phyloP scores from a whole-genome alignment of 306 rosid genomes.

The Fagus crenata region DNA sequence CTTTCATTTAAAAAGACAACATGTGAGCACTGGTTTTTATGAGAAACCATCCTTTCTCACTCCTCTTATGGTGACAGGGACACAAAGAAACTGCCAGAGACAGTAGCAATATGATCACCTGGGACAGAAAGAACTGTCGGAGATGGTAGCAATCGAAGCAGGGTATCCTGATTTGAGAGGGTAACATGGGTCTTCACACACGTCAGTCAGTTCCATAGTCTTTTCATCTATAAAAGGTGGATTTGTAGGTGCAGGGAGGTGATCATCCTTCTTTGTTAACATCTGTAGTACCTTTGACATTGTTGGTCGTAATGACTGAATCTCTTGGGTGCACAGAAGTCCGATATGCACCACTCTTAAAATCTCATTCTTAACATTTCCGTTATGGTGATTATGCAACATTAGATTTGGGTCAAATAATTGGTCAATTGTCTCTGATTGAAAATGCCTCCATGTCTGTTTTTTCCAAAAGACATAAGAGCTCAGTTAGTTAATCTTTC shows the following conservation, averaged over 20 bases:
- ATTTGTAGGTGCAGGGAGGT: constrained; percentile 67
- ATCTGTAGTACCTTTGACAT: constrained; percentile 77
- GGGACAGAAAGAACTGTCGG: constrained; percentile 70
- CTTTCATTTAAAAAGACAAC: background rate
- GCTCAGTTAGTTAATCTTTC: background rate
- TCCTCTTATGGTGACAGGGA: background rate
- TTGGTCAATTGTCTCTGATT: constrained; percentile 54
- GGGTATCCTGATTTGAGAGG: constrained; percentile 33
- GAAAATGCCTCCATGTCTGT: constrained; percentile 88
- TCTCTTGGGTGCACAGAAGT: constrained; percentile 88
- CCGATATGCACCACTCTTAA: constrained; percentile 76
- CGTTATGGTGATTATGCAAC: constrained; percentile 41
- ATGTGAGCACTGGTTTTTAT: background rate
- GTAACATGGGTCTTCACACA: constrained; percentile 43
- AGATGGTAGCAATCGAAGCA: constrained; percentile 63
- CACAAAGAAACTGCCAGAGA: background rate
- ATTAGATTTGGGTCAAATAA: constrained; percentile 68
- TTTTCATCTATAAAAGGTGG: constrained; percentile 88
- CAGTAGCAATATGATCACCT: constrained; percentile 41
- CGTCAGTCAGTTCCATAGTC: constrained; percentile 76
- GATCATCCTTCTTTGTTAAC: constrained; percentile 65
- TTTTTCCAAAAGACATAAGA: constrained; percentile 18
- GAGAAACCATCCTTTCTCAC: background rate
- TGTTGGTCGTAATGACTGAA: constrained; percentile 60
- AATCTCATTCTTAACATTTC: constrained; percentile 42